Percentiles rank a stretch among this genome's conserved stretches.
Conservation (phyloP, 495 filamentous ascomycete genomes). For the Amorphotheca resinae region DNA sequence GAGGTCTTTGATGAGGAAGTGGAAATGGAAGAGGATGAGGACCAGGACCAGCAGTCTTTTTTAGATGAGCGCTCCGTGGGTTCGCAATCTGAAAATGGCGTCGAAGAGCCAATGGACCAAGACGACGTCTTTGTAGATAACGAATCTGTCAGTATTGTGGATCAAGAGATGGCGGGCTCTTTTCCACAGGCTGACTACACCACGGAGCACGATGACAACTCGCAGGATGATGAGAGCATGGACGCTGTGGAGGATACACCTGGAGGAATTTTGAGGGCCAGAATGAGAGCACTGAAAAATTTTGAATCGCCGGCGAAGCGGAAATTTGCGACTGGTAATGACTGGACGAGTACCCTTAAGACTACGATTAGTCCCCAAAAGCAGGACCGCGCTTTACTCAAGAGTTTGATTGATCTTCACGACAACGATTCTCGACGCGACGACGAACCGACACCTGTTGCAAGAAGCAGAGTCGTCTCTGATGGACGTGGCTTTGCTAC, state of each 20-base stretch:
- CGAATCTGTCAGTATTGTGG: slow-evolving; percentile 58
- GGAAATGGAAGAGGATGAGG: slow-evolving; percentile 24
- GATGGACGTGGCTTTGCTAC: slow-evolving; percentile 54
- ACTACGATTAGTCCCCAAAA: slow-evolving; percentile 85
- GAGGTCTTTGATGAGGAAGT: slow-evolving; percentile 34
- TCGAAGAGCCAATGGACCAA: slow-evolving; percentile 48
- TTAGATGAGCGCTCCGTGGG: slow-evolving; percentile 79
- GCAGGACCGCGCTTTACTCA: slow-evolving; percentile 53
- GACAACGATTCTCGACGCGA: slow-evolving; percentile 18
- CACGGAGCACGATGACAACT: slow-evolving; percentile 45
- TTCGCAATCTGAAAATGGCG: slow-evolving; percentile 57
- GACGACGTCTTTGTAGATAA: slow-evolving; percentile 49
- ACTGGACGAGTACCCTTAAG: slow-evolving; percentile 87
- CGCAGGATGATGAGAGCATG: slow-evolving; percentile 26
- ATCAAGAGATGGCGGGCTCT: slow-evolving; percentile 67
- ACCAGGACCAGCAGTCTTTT: slow-evolving; percentile 62
- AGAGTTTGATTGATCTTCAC: slow-evolving; percentile 31
- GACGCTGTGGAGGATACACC: slow-evolving; percentile 27
- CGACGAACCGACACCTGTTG: slow-evolving; percentile 4
- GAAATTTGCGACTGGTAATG: slow-evolving; percentile 43
- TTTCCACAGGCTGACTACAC: slow-evolving; percentile 52
- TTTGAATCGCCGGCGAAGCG: slow-evolving; percentile 47
- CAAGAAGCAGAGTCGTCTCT: slow-evolving; percentile 22
- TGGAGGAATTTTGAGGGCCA: slow-evolving; percentile 39
- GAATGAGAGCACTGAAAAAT: slow-evolving; percentile 42